Conservation (phyloP, 371 early-diverging fungal genomes). For the Chytridium lagenaria region DNA sequence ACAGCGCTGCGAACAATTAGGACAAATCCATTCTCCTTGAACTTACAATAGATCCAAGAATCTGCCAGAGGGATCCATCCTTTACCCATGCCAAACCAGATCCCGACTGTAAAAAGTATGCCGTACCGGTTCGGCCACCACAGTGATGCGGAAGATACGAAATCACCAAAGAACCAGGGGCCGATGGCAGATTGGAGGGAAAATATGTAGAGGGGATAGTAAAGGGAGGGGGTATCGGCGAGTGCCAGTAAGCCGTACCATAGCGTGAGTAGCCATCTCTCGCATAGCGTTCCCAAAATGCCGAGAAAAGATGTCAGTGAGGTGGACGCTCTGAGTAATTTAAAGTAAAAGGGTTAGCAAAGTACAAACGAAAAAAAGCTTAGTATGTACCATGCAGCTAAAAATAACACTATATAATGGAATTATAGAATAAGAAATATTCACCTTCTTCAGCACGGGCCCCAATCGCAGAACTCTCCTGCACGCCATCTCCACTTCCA, state of each 20-base stretch:
- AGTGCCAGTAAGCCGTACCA: slow-evolving; percentile 43
- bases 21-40: too few relatives aligned
- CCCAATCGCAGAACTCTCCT: too few relatives aligned
- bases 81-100: slow-evolving; percentile 55
- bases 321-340: neutral
- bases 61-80: slow-evolving; percentile 84
- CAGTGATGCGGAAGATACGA: slow-evolving; percentile 58
- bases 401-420: too few relatives aligned
- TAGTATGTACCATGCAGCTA: too few relatives aligned
- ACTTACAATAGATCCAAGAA: slow-evolving; percentile 70
- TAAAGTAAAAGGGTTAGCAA: too few relatives aligned
- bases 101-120: slow-evolving; percentile 67
- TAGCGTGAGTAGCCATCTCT: slow-evolving; percentile 22
- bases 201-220: slow-evolving; percentile 56
- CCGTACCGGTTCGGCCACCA: slow-evolving; percentile 52
- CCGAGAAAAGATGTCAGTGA: neutral
- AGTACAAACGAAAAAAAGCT: too few relatives aligned
- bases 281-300: neutral
- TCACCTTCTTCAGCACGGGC: too few relatives aligned
- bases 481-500: neutral
- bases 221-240: slow-evolving; percentile 40
- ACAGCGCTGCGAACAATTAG: slow-evolving; percentile 22
- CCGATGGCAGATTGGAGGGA: slow-evolving; percentile 51
- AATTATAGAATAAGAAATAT: too few relatives aligned
- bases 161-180: slow-evolving; percentile 62